phyloP scores from a whole-genome alignment of 179 eudicot species.

The Actinidia polygama region DNA sequence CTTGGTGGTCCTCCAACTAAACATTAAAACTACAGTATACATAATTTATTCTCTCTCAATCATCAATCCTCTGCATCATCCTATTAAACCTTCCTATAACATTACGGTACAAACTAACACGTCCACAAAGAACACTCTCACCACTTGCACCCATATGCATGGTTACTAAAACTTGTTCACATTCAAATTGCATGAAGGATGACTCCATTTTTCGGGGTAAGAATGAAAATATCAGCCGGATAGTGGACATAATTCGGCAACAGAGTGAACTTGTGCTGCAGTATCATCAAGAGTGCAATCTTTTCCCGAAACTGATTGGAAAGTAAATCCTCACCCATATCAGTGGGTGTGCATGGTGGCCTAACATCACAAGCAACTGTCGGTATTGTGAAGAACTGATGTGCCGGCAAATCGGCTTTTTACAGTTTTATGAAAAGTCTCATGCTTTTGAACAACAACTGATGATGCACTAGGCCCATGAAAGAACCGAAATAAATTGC shows the following conservation, averaged over 20 bases:
- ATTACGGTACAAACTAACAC: neutral
- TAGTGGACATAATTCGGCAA: slow-evolving; percentile 44
- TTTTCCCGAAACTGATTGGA: too few species aligned
- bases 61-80: neutral
- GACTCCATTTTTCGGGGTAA: slow-evolving; percentile 46
- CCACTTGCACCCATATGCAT: neutral
- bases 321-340: too few species aligned
- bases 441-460: too few species aligned
- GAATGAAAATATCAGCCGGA: slow-evolving; percentile 40
- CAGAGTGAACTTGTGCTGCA: slow-evolving; percentile 37
- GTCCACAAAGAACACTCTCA: neutral
- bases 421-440: too few species aligned
- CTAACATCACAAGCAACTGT: too few species aligned
- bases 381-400: too few species aligned
- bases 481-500: too few species aligned
- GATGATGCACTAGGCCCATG: too few species aligned
- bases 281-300: slow-evolving; percentile 42
- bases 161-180: neutral
- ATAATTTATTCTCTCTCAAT: neutral
- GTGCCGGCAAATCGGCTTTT: too few species aligned
- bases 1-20: slow-evolving; percentile 10
- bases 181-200: slow-evolving; percentile 23
- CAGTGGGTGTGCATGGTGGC: too few species aligned
- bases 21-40: neutral
- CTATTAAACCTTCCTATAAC: neutral